Conservation (phyloP, 495 filamentous ascomycete species). For the Podospora appendiculata region DNA sequence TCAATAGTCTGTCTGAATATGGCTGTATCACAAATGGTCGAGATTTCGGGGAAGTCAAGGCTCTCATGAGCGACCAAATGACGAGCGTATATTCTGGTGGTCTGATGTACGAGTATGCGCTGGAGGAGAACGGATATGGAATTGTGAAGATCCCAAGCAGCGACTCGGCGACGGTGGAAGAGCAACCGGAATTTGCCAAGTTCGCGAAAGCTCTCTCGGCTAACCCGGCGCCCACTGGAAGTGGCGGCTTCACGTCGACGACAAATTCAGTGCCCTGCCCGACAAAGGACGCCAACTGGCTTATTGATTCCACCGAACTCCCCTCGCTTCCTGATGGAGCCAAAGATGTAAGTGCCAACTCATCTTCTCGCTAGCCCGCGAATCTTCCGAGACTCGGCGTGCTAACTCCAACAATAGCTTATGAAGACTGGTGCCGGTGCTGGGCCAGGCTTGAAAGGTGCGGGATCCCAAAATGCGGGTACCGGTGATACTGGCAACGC, state of each 20-base stretch:
- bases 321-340: slow-evolving; percentile 69
- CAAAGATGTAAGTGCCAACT: slow-evolving; percentile 18
- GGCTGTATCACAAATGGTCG: slow-evolving; percentile 78
- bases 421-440: slow-evolving; percentile 67
- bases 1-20: slow-evolving; percentile 69
- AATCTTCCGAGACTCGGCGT: background rate
- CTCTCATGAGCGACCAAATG: slow-evolving; percentile 82
- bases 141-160: slow-evolving; percentile 53
- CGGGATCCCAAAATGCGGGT: slow-evolving; percentile 65
- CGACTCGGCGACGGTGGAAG: slow-evolving; percentile 39
- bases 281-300: slow-evolving; percentile 58
- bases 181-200: slow-evolving; percentile 50
- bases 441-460: slow-evolving; percentile 62
- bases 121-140: slow-evolving; percentile 71
- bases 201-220: slow-evolving; percentile 58
- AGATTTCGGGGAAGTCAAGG: slow-evolving; percentile 68
- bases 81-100: slow-evolving; percentile 89
- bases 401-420: slow-evolving; percentile 35
- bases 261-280: slow-evolving; percentile 65
- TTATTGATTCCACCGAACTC: slow-evolving; percentile 56
- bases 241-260: slow-evolving; percentile 68
- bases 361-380: background rate
- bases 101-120: slow-evolving; percentile 89
- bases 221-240: slow-evolving; percentile 58
- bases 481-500: slow-evolving; percentile 52